Evolutionary conservation across 495 filamentous ascomycete species (phyloP).

Genomic region (Talaromyces ruber): DNA sequence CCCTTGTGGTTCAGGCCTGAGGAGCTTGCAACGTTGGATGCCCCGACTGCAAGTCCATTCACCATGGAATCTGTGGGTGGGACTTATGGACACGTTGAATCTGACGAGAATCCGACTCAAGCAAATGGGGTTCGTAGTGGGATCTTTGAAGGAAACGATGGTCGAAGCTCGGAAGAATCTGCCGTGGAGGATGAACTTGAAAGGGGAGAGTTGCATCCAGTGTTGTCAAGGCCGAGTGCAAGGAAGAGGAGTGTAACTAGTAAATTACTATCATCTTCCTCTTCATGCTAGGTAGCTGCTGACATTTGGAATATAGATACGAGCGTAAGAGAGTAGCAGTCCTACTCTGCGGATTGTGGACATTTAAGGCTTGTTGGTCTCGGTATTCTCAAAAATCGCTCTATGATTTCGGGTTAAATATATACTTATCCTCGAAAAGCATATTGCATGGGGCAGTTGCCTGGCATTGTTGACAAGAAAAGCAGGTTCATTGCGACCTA

Average conservation of each 20-base stretch:
- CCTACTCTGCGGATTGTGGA: not conserved
- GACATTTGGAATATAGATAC: not conserved
- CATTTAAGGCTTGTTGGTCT: not conserved
- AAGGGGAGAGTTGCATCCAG: constrained; percentile 28
- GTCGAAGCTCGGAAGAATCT: not conserved
- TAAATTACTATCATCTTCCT: not conserved
- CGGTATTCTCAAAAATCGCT: not conserved
- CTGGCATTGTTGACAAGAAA: not conserved
- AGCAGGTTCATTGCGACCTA: not conserved
- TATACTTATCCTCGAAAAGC: not conserved
- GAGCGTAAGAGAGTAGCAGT: not conserved
- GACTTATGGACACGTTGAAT: constrained; percentile 41
- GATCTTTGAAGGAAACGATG: not conserved
- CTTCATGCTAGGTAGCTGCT: not conserved
- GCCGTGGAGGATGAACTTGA: constrained; percentile 28
- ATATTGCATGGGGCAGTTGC: not conserved
- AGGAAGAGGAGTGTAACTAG: constrained; percentile 24
- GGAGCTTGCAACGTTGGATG: constrained; percentile 69
- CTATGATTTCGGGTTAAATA: not conserved
- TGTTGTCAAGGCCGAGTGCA: constrained; percentile 16
- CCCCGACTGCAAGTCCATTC: constrained; percentile 71
- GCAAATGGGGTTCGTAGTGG: not conserved
- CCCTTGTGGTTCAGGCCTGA: constrained; percentile 58
- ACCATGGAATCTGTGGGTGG: constrained; percentile 82
- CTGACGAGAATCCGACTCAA: not conserved